Evolutionary conservation across 1,284 basidiomycete species (phyloP), one percentile per base, ranked within the genome.

Genomic region (Melampsora abietis-canadensis): DNA sequence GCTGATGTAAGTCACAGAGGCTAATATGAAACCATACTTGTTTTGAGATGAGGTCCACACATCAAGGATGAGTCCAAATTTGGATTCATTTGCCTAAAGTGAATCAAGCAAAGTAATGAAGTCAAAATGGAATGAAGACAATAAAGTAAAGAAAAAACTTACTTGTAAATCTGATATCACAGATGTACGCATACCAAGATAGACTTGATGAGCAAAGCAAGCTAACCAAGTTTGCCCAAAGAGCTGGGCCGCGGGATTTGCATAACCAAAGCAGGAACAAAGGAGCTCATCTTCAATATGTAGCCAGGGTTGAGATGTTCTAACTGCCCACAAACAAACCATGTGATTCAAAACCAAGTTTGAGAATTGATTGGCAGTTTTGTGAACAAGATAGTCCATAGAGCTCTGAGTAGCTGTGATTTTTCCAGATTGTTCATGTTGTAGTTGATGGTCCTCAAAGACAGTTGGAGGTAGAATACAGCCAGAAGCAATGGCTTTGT

Each of bases 1-100:
- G 21, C 19, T 46, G 1, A 65, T 65, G 63, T 65, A 44, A 46
- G 65, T 51, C 12, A 66, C 44, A 48, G 47, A 66, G 24, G 65
- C 30, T 54, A 30, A 47, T 54, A 66, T 48, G 31, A 66, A 66
- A 37, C 47, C 47, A 17, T 66, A 66, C 48, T 34, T 27, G 27
- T 66, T 51, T 51, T 46, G 30, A 37, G 48, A 37, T 66, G 65
- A 54, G 37, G 65, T 66, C 65, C 47, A 66, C 1, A 19, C 65
- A 48, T 66, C 65, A 30, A 54, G 65, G 10, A 66, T 51, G n/a
- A 66, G 65, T n/a, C 31, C 51, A 47, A 66, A 66, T 34, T 54
- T 54, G 34, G 34, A 34, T 8, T 34, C 34, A 34, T 34, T 8
- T 4, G 34, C 34, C 34, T 34, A 8, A 8, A 34, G 8, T 34